Percentiles rank a stretch among this genome's conserved stretches.
Evolutionary conservation across 148 eudicot genomes (phyloP).

Genomic region (Amaranthus palmeri): DNA sequence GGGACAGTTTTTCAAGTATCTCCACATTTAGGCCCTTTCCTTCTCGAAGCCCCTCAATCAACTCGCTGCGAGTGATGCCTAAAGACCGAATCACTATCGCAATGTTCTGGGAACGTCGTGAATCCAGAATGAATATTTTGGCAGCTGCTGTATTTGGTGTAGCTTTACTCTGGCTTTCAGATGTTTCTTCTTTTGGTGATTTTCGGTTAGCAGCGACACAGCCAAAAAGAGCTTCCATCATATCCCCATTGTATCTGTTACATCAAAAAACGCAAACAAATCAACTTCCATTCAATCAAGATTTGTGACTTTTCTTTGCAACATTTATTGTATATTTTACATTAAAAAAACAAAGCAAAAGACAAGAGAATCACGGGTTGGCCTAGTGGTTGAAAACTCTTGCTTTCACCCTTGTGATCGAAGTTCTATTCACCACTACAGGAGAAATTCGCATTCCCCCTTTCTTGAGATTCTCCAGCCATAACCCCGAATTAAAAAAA

Average conservation of each 20-base stretch:
- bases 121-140: conserved; percentile 57
- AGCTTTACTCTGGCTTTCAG: conserved; percentile 20
- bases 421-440: too few species aligned
- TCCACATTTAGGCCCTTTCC: conserved; percentile 60
- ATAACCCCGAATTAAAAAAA: not conserved
- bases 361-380: too few species aligned
- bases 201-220: conserved; percentile 51
- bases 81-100: conserved; percentile 74
- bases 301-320: not conserved
- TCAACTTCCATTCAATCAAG: not conserved
- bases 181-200: conserved; percentile 32
- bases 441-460: too few species aligned
- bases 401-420: too few species aligned
- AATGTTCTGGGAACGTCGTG: conserved; percentile 69
- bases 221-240: conserved; percentile 92
- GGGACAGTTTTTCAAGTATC: conserved; percentile 65
- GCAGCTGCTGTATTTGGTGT: conserved; percentile 44
- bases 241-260: conserved; percentile 69
- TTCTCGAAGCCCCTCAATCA: conserved; percentile 48
- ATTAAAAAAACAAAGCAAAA: too few species aligned
- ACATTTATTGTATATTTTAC: not conserved
- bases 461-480: too few species aligned
- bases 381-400: too few species aligned
- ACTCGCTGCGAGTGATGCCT: conserved; percentile 45
- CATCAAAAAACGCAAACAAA: conserved; percentile 2